Evolutionary conservation across 148 eudicot genomes (phyloP).

Genomic region (Heliamphora exappendiculata): DNA sequence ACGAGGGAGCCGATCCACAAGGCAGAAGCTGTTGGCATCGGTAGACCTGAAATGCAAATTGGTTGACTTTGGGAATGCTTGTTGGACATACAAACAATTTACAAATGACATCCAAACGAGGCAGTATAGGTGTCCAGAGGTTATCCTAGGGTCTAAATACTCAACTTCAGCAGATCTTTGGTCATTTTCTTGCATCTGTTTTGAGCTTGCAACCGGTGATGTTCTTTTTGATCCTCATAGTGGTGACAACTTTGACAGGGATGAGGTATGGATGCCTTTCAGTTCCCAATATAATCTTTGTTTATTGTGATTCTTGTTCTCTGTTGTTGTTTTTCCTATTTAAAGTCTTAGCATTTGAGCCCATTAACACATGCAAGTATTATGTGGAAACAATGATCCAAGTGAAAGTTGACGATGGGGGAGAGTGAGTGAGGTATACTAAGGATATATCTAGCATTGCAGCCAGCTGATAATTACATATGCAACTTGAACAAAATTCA

Average conservation of each 20-base stretch:
- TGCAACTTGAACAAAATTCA: neutral
- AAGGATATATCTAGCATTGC: neutral
- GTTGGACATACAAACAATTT: slow-evolving; percentile 60
- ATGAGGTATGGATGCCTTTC: slow-evolving; percentile 41
- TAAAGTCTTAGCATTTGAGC: too few relatives aligned
- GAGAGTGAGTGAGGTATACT: neutral
- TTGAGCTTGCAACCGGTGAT: slow-evolving; percentile 63
- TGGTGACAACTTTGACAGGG: slow-evolving; percentile 53
- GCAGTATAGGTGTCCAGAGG: slow-evolving; percentile 60
- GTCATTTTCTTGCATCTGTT: slow-evolving; percentile 70
- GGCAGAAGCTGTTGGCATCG: slow-evolving; percentile 22
- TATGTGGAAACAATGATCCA: neutral
- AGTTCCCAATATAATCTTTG: neutral
- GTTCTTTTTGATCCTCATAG: slow-evolving; percentile 59
- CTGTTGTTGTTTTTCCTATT: too few relatives aligned
- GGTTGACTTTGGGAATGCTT: slow-evolving; percentile 61
- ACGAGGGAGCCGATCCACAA: slow-evolving; percentile 21
- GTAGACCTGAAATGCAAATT: slow-evolving; percentile 44
- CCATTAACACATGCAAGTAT: neutral
- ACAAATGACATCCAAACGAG: slow-evolving; percentile 56
- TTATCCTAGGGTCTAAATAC: slow-evolving; percentile 54
- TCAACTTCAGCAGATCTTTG: slow-evolving; percentile 54
- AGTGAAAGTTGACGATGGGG: neutral
- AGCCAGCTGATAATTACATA: neutral
- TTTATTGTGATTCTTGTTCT: neutral